These are phyloP conservation scores for Hypoxylon rickii DNA, from an alignment of 495 filamentous ascomycete genomes.

Conservation along the genomic window DNA sequence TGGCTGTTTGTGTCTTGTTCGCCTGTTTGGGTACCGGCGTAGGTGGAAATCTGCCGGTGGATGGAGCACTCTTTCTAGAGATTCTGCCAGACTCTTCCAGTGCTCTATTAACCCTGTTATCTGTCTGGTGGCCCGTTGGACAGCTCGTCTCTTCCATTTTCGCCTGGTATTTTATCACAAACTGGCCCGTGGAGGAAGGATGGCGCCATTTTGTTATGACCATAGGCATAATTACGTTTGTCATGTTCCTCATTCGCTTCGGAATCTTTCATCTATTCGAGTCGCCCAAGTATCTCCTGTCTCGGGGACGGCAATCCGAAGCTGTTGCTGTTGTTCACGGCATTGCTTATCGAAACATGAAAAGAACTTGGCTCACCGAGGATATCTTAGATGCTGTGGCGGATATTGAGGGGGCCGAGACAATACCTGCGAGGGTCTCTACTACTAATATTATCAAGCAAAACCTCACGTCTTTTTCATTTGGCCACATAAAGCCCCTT, in stretches of 20 bases:
- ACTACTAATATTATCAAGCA: conserved; percentile 43
- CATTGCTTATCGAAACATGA: conserved; percentile 70
- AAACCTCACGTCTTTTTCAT: conserved; percentile 48
- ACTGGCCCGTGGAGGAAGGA: conserved; percentile 71
- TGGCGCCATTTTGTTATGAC: conserved; percentile 78
- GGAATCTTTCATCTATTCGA: conserved; percentile 82
- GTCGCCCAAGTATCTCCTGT: conserved; percentile 81
- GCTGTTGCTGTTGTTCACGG: conserved; percentile 78
- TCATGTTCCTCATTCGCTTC: conserved; percentile 74
- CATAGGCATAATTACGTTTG: conserved; percentile 73
- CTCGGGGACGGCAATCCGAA: conserved; percentile 71
- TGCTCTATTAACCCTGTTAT: conserved; percentile 75
- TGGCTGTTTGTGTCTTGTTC: conserved; percentile 63
- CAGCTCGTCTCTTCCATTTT: conserved; percentile 70
- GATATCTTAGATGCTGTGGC: conserved; percentile 60
- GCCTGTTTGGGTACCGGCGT: conserved; percentile 56
- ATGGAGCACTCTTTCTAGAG: conserved; percentile 79
- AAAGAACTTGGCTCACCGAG: conserved; percentile 65
- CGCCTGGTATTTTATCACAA: conserved; percentile 78
- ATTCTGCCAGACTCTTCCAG: conserved; percentile 78
- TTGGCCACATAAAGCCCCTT: conserved; percentile 51
- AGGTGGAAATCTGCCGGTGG: conserved; percentile 78
- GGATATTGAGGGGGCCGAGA: conserved; percentile 37
- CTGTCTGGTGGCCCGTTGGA: conserved; percentile 81
- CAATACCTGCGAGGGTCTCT: conserved; percentile 32